Base-by-base conservation (phyloP, 2,329 filamentous ascomycete genomes). In the Truncatella angustata region DNA sequence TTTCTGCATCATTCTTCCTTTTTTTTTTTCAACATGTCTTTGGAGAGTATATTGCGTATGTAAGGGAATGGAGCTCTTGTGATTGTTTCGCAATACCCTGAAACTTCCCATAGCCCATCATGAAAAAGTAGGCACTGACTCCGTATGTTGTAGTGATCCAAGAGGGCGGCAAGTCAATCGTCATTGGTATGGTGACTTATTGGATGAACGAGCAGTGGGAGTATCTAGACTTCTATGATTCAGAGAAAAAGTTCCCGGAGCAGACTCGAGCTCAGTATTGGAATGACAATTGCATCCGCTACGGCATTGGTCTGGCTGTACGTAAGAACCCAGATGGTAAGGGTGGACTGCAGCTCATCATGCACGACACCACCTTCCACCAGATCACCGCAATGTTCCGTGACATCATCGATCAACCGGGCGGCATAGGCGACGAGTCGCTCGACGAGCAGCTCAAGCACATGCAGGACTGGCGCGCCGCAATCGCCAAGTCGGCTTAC, bases 221-320 rank as follows among this genome's bases (percentile, higher is more conserved):
- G 7, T 40, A 20, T n/a, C 11, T 28, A 23, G 21, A 39, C 3
- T 12, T 10, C 10, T 51, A 45, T 24, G 40, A 26, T 5, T 14
- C 11, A 2, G 16, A 24, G 11, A 23, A 39, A 16, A 18, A 23
- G 12, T 5, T 16, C 34, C 32, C 49, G n/a, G 16, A 18, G n/a
- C 10, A 35, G n/a, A 46, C 40, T 3, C 40, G 49, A 5, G 30
- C 28, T 3, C 3, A 14, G 49, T 46, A 46, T n/a, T 51, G 36
- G 49, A 39, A n/a, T 11, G 34, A 28, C 30, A 35, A 37, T 23
- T 51, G 49, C 49, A 12, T 36, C 7, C 28, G 40, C 18, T 36
- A 51, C 49, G 49, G 39, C 20, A 14, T 51, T 5, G 49, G 49
- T 12, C 12, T 51, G 18, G 39, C 39, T 30, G 20, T 51, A 2